A percentile compares a stretch with the other conserved stretches of the same genome.
These are phyloP conservation scores for Triangularia verruculosa DNA, from an alignment of 2,329 filamentous ascomycete species.

Conservation along the genomic window DNA sequence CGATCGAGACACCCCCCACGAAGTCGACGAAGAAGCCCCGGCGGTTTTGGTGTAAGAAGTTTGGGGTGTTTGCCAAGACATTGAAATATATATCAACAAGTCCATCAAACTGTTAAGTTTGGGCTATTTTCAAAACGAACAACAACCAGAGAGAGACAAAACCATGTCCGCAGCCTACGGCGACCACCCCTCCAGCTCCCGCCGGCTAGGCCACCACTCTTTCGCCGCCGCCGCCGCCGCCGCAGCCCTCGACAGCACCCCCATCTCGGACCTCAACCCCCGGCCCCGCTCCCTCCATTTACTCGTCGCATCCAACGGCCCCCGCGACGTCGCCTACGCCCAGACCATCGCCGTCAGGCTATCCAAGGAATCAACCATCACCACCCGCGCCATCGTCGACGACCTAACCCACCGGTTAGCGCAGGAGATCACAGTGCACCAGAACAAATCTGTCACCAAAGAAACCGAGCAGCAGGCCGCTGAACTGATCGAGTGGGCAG, in stretches of 20 bases:
- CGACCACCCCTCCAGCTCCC: background rate
- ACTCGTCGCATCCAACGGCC: constrained; percentile 64
- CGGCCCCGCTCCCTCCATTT: constrained; percentile 51
- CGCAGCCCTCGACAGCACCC: background rate
- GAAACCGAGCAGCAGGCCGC: constrained; percentile 56
- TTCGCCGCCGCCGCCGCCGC: too few species aligned
- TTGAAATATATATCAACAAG: too few species aligned
- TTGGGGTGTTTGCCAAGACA: background rate
- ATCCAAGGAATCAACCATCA: constrained; percentile 61
- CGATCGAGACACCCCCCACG: too few species aligned
- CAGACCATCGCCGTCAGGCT: constrained; percentile 64
- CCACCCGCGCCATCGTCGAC: constrained; percentile 61
- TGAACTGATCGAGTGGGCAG: constrained; percentile 81
- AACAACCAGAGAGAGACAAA: background rate
- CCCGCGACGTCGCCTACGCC: constrained; percentile 62
- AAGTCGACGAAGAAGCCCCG: too few species aligned
- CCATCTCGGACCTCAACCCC: constrained; percentile 33
- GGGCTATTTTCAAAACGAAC: too few species aligned
- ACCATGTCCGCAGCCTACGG: constrained; percentile 8
- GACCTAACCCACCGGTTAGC: constrained; percentile 61
- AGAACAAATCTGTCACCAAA: constrained; percentile 47
- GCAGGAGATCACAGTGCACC: constrained; percentile 60
- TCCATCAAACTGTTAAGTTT: too few species aligned
- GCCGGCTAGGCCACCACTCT: background rate
- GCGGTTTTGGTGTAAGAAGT: too few species aligned